A percentile compares a stretch with the other conserved stretches of the same genome.
phyloP scores from a whole-genome alignment of 129 eudicot species.

The Centaurea solstitialis region DNA sequence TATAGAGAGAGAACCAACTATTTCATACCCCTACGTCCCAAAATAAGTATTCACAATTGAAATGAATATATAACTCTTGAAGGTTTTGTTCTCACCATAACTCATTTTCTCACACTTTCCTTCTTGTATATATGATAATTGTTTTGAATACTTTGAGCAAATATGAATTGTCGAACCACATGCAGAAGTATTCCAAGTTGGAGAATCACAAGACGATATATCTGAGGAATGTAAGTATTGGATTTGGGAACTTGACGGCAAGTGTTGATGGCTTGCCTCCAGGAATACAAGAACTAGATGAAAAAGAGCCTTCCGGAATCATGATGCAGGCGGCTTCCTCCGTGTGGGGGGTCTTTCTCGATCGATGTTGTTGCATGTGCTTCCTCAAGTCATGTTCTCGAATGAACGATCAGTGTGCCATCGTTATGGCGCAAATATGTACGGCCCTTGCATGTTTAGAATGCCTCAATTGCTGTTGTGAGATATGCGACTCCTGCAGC shows the following conservation, averaged over 20 bases:
- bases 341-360: constrained; percentile 42
- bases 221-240: constrained; percentile 48
- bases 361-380: constrained; percentile 75
- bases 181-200: constrained; percentile 44
- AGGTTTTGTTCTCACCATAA: constrained; percentile 32
- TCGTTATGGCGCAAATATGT: constrained; percentile 65
- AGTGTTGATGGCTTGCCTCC: constrained; percentile 58
- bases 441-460: constrained; percentile 81
- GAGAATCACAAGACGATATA: constrained; percentile 38
- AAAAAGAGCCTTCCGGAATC: constrained; percentile 57
- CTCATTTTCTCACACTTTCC: too few relatives aligned
- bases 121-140: too few relatives aligned
- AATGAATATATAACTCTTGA: not conserved
- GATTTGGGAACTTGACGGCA: constrained; percentile 79
- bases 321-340: constrained; percentile 67
- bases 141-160: not conserved
- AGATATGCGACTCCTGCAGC: constrained; percentile 54
- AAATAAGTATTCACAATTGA: too few relatives aligned
- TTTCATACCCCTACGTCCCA: too few relatives aligned
- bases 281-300: constrained; percentile 44
- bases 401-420: constrained; percentile 69
- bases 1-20: too few relatives aligned
- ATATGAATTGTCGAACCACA: constrained; percentile 27
- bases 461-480: constrained; percentile 71
- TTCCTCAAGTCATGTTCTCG: constrained; percentile 46